Evolutionary conservation across 1,284 basidiomycete genomes (phyloP), one percentile per base, ranked within the genome.

Genomic region (Pseudozyma sp.): DNA sequence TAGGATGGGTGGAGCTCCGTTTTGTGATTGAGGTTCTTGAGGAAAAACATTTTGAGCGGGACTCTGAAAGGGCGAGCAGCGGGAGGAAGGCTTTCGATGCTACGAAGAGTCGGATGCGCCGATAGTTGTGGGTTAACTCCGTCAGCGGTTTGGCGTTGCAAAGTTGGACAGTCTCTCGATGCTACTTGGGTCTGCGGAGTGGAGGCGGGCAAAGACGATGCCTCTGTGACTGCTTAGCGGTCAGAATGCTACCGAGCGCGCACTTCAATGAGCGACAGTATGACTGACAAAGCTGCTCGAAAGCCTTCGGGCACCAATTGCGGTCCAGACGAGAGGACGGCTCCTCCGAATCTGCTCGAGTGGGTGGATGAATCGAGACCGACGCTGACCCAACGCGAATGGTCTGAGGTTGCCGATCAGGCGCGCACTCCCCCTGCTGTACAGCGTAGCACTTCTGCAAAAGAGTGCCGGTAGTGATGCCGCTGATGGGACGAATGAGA

Each of bases 1-100:
- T 96, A 99, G 24, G 95, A 97, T 14, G 96, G 96, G 85, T 98
- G 96, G 30, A 99, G 89, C 54, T 95, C 90, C 83, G 98, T 96
- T 6, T 94, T 94, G 85, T 98, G 94, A 31, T 93, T 93, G 34
- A 98, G 89, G 84, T 94, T 91, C 89, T 97, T 96, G 45, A 80
- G 72, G 63, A 80, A 80, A 64, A 80, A 80, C 78, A 80, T 80
- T 10, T 7, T 69, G 62, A 31, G 14, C 44, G 44, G 42, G 19
- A 7, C 35, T 16, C 11, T n/a, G n/a, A n/a, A n/a, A n/a, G n/a
- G n/a, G n/a, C n/a, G n/a, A n/a, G n/a, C n/a, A n/a, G n/a, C n/a
- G 29, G 16, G 31, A 7, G n/a, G n/a, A n/a, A 14, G 13, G 0
- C 30, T 44, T n/a, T 24, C 24, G 24, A 24, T 24, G 24, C 4